Conservation (phyloP, 257 asterid species). For the Solanum peruvianum region DNA sequence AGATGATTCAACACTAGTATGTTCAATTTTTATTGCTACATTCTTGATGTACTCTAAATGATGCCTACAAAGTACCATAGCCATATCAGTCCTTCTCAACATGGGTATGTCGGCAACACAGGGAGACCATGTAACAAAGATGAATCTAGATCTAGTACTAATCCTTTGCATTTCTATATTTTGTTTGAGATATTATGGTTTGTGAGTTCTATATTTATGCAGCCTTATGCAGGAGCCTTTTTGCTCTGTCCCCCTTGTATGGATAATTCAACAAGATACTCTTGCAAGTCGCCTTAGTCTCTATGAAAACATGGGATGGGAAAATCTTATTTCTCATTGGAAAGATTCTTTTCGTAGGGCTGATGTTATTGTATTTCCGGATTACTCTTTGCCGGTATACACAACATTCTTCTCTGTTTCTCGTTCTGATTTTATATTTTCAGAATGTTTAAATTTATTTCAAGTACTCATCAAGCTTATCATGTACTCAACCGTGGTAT, state of each 20-base stretch:
- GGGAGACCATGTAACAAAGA: neutral
- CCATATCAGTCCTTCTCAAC: neutral
- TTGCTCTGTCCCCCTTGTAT: slow-evolving; percentile 91
- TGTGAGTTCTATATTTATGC: slow-evolving; percentile 84
- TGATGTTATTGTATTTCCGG: slow-evolving; percentile 82
- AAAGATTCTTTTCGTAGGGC: slow-evolving; percentile 65
- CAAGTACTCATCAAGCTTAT: neutral
- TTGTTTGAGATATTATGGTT: slow-evolving; percentile 20
- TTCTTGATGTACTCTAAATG: neutral
- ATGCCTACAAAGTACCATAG: neutral
- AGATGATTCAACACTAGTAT: neutral
- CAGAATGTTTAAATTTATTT: neutral
- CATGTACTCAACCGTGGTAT: slow-evolving; percentile 21
- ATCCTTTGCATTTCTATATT: neutral
- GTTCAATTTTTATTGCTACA: neutral
- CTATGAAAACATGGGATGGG: slow-evolving; percentile 62
- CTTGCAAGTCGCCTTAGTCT: slow-evolving; percentile 69
- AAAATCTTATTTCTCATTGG: slow-evolving; percentile 72
- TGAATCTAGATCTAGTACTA: neutral
- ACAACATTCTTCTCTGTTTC: slow-evolving; percentile 5
- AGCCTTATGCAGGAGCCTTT: slow-evolving; percentile 99
- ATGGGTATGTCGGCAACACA: neutral
- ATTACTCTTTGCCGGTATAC: slow-evolving; percentile 74
- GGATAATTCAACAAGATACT: slow-evolving; percentile 90
- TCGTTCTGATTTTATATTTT: neutral